Evolutionary conservation across 306 rosid genomes (phyloP), one percentile per base, ranked within the genome.

Genomic region (Cucurbita argyrosperma): DNA sequence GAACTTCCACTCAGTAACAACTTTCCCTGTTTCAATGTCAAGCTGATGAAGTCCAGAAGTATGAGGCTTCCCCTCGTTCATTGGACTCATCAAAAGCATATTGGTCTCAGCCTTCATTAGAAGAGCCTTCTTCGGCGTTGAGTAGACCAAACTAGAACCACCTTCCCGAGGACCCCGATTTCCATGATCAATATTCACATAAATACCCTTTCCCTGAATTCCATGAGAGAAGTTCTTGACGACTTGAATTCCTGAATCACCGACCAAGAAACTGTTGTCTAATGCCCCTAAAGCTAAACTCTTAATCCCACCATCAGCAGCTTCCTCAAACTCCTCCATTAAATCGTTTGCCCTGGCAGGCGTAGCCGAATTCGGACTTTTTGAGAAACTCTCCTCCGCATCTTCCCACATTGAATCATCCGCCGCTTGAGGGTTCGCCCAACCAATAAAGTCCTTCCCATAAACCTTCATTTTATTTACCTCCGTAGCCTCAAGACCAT

Each of bases 81-180:
- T n/a, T 1, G 99, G 99, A 85, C 96, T 95, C 99, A 95, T 91
- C 57, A 95, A 85, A 46, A 95, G 97, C 99, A 95, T 95, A 79
- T 86, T 95, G 0, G 97, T 95, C 80, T 95, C 99, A 0, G 97
- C 97, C 82, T 59, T 91, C 97, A 95, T 95, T 0, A 89, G 87
- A 79, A 95, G 87, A 26, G 99, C 92, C 79, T 88, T 95, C 74
- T 88, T 89, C 0, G 99, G 99, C 0, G 99, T 89, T 1, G 83
- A 76, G 35, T 83, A 82, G 4, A 69, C 85, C 76, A 79, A 63
- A 56, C 75, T 61, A 0, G 90, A 79, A 16, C 84, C 74, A 0
- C 75, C 51, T 14, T 76, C 75, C 4, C 67, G 70, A 66, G 72
- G 38, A 66, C 18, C 74, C 43, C 74, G 74, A 71, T 66, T 75